A percentile compares a stretch with the other conserved stretches of the same genome.
These are phyloP conservation scores for Phialophora macrospora DNA, from an alignment of 2,329 filamentous ascomycete genomes.

Conservation along the genomic window DNA sequence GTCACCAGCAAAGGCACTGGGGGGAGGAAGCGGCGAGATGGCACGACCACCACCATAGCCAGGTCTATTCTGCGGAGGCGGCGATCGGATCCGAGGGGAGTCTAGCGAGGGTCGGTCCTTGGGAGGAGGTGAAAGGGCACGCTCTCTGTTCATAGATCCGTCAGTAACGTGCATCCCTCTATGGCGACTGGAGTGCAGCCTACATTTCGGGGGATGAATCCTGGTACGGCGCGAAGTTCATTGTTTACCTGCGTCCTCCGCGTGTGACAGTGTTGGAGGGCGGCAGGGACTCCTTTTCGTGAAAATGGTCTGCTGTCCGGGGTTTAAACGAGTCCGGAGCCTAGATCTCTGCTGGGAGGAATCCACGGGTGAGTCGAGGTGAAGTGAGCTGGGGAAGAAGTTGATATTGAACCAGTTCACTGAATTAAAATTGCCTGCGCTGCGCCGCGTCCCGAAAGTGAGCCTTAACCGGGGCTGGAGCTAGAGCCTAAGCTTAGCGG, in stretches of 20 bases:
- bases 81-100: constrained; percentile 61
- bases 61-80: constrained; percentile 53
- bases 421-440: constrained; percentile 5
- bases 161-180: background rate
- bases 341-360: background rate
- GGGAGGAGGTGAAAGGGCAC: constrained; percentile 71
- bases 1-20: constrained; percentile 47
- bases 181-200: constrained; percentile 12
- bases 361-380: background rate
- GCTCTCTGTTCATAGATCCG: constrained; percentile 54
- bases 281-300: background rate
- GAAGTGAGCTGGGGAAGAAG: background rate
- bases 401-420: background rate
- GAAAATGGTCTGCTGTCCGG: background rate
- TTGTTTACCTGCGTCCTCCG: constrained; percentile 47
- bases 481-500: background rate
- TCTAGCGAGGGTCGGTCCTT: constrained; percentile 48
- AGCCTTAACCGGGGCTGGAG: background rate
- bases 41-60: constrained; percentile 51
- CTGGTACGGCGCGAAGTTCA: constrained; percentile 98
- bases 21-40: constrained; percentile 51
- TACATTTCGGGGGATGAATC: constrained; percentile 78
- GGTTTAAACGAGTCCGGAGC: background rate
- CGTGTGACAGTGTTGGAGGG: background rate
- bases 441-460: constrained; percentile 4